These are phyloP conservation scores for Cladophialophora exuberans DNA, from an alignment of 2,329 filamentous ascomycete genomes.

Conservation along the genomic window DNA sequence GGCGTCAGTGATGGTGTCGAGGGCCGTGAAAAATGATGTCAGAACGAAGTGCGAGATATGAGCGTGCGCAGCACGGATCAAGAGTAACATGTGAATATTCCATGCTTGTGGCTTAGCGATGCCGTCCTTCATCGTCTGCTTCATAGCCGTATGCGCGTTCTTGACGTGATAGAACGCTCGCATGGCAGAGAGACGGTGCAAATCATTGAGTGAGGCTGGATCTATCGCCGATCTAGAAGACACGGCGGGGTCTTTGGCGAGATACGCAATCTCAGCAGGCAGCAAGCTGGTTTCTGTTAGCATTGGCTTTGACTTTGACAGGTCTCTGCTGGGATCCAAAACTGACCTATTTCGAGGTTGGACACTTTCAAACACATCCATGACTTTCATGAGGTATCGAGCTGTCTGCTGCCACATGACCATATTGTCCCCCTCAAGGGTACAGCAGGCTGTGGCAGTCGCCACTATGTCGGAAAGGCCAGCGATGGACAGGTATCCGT, in stretches of 20 bases:
- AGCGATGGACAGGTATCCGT: background rate
- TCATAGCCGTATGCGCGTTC: background rate
- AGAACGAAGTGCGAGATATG: background rate
- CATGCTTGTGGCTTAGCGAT: background rate
- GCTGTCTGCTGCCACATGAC: background rate
- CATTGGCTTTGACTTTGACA: too few relatives aligned
- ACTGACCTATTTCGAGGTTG: background rate
- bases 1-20: background rate
- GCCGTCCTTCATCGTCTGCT: background rate
- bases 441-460: background rate
- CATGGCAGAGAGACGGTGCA: background rate
- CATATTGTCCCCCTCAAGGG: background rate
- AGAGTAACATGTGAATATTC: background rate
- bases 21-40: background rate
- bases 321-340: too few relatives aligned
- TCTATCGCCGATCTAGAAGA: background rate
- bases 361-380: background rate
- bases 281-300: background rate
- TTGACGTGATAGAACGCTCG: background rate
- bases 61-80: background rate
- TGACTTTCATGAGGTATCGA: constrained; percentile 1
- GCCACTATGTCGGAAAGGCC: background rate
- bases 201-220: background rate
- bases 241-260: background rate
- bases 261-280: background rate